A percentile compares a stretch with the other conserved stretches of the same genome.
phyloP scores from a whole-genome alignment of 768 basidiomycete species.

The Leccinum aurantiacum region DNA sequence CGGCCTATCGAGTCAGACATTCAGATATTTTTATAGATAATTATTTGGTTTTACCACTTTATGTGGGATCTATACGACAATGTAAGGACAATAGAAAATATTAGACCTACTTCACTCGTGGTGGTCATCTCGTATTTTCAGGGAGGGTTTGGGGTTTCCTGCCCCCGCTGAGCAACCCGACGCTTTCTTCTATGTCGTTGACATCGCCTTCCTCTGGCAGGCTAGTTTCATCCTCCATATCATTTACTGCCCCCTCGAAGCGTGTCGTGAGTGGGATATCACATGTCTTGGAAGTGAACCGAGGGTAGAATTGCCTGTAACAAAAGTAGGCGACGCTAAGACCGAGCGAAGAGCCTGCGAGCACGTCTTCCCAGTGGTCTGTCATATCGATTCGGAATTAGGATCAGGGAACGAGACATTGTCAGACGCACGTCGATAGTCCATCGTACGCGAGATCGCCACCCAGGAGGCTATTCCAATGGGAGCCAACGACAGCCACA shows the following conservation, averaged over 20 bases:
- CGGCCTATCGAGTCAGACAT: neutral
- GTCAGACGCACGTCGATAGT: constrained; percentile 71
- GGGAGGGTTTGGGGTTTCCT: constrained; percentile 8
- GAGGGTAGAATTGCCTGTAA: constrained; percentile 83
- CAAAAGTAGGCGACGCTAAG: constrained; percentile 67
- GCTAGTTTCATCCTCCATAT: constrained; percentile 1
- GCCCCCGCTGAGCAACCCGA: constrained; percentile 18
- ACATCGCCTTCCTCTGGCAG: constrained; percentile 14
- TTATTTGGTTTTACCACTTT: neutral
- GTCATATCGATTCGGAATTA: neutral
- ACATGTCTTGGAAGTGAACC: constrained; percentile 52
- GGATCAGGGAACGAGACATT: neutral
- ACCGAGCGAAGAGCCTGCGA: constrained; percentile 76
- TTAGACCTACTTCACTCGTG: neutral
- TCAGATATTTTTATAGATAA: neutral
- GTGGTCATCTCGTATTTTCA: neutral
- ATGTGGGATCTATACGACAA: neutral
- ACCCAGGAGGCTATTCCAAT: constrained; percentile 71
- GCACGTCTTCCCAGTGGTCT: constrained; percentile 94
- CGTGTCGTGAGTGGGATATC: constrained; percentile 74
- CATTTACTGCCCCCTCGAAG: constrained; percentile 34
- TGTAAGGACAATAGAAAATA: neutral
- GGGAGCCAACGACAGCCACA: constrained; percentile 80
- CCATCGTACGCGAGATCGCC: constrained; percentile 88
- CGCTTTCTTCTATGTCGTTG: constrained; percentile 16